Base-by-base conservation (phyloP, 2,329 filamentous ascomycete species). In the Byssothecium circinans region DNA sequence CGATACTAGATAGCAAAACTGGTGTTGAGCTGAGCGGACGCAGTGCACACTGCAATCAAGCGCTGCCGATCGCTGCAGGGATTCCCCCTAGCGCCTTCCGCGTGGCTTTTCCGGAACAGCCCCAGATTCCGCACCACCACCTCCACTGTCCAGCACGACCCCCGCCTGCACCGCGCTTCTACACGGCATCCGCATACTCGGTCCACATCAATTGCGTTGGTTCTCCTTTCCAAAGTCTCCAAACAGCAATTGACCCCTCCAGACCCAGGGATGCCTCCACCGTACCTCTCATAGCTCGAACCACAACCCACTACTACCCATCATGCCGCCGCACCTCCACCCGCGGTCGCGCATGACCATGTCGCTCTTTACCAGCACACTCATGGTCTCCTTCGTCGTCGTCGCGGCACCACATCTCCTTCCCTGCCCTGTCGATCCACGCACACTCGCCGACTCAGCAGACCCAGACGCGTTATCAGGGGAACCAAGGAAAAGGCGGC, bases 331-430 rank as follows among this genome's bases (percentile, higher is more conserved):
- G 33, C 78, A 92, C 74, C 85, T 99, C 34, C 94, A 99, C 72
- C 94, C 94, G 27, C 86, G 91, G 72, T 97, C 92, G 59, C 86
- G 89, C 63, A 89, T 90, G 76, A 99, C 94, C 61, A 91, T 88
- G 47, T 94, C 91, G 37, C 86, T 99, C 51, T 99, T 99, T 76
- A 91, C 90, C 41, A 89, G 88, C n/a, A 97, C 92, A 1, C 82
- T 97, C 45, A 80, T 89, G 53, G 85, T 91, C 25, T 94, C 88
- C 60, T 96, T 99, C 72, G 81, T 96, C 54, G 91, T 99, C 53
- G 94, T 99, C 43, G 89, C 84, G 23, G 78, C 96, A 36, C 94
- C 94, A 18, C 94, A 99, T 70, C 68, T 95, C 23, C 82, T 99
- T 15, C 94, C 94, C 1, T 99, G 94, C 68, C 94, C 94, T 1